Percentiles rank a stretch among this genome's conserved stretches.
phyloP scores from a whole-genome alignment of 2,329 filamentous ascomycete genomes.

The Fusarium torulosum region DNA sequence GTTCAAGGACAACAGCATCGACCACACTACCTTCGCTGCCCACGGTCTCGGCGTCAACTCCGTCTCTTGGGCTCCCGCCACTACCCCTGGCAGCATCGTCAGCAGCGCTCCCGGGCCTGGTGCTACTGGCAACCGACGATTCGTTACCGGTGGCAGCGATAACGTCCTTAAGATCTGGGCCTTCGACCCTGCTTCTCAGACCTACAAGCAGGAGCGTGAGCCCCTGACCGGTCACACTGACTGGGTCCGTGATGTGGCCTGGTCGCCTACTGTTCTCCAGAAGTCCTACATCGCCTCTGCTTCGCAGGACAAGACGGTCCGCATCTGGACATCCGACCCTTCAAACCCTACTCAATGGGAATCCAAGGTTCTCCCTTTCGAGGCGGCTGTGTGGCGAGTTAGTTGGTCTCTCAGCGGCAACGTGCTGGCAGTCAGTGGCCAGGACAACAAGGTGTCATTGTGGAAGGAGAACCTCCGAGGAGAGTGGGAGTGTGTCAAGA shows the following conservation, averaged over 20 bases:
- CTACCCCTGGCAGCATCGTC: slow-evolving; percentile 85
- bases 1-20: slow-evolving; percentile 96
- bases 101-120: slow-evolving; percentile 74
- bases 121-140: slow-evolving; percentile 77
- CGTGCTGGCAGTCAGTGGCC: slow-evolving; percentile 91
- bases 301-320: slow-evolving; percentile 95
- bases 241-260: slow-evolving; percentile 98
- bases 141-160: slow-evolving; percentile 95
- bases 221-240: slow-evolving; percentile 86
- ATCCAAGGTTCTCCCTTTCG: slow-evolving; percentile 87
- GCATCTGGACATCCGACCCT: slow-evolving; percentile 89
- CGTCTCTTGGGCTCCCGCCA: slow-evolving; percentile 93
- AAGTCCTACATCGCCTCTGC: slow-evolving; percentile 98
- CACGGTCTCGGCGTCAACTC: slow-evolving; percentile 96
- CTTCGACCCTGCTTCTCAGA: slow-evolving; percentile 73
- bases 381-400: slow-evolving; percentile 92
- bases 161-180: slow-evolving; percentile 95
- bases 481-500: slow-evolving; percentile 97
- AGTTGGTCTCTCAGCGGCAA: slow-evolving; percentile 99
- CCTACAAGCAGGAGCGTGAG: slow-evolving; percentile 72
- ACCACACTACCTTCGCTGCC: slow-evolving; percentile 88
- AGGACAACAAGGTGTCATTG: slow-evolving; percentile 95
- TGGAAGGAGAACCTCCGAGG: slow-evolving; percentile 99
- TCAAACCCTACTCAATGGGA: slow-evolving; percentile 79
- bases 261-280: slow-evolving; percentile 93